Evolutionary conservation across 1,284 basidiomycete genomes (phyloP), one percentile per base, ranked within the genome.

Genomic region (Omphalotus olearius): DNA sequence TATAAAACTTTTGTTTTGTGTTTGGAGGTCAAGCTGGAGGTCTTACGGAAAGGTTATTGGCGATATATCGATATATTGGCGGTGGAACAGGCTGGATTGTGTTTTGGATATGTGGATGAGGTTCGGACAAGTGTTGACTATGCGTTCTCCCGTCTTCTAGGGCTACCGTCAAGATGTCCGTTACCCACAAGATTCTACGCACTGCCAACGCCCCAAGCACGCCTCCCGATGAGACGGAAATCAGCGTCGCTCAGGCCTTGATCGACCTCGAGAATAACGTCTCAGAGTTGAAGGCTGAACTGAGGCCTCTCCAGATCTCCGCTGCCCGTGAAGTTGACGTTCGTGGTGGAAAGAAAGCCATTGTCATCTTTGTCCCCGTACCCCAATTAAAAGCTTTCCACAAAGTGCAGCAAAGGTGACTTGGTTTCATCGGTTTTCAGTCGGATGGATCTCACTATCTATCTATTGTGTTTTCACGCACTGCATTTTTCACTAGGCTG

Each of bases 261-360:
- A 74, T 99, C 64, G 97, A 99, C 81, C 85, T 99, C 65, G 96
- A 99, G 78, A 91, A 88, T 81, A 95, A 93, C 72, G 95, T 98
- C 56, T 91, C 95, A 57, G 97, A 99, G 74, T 88, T 99, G 76
- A 98, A 98, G 88, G 68, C 82, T 56, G 97, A 99, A 79, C 86
- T 99, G 58, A 87, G 94, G 54, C 85, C 90, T 59, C 85, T 99
- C 60, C 94, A 98, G 72, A 97, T 99, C 75, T 96, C 93, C 62
- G 91, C 95, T 62, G 97, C 96, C 58, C 93, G 93, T 68, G 97
- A 99, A 78, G 89, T 99, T 65, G 97, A 99, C 71, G 96, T 99
- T 65, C 94, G 95, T 69, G 97, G 96, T 63, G 94, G 93, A 68
- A 98, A 98, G 83, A 99, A 98, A 82, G 97, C 97, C 50, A 96